A percentile compares a stretch with the other conserved stretches of the same genome.
Conservation (phyloP, 2,329 filamentous ascomycete genomes). For the Pseudocercospora ulei region DNA sequence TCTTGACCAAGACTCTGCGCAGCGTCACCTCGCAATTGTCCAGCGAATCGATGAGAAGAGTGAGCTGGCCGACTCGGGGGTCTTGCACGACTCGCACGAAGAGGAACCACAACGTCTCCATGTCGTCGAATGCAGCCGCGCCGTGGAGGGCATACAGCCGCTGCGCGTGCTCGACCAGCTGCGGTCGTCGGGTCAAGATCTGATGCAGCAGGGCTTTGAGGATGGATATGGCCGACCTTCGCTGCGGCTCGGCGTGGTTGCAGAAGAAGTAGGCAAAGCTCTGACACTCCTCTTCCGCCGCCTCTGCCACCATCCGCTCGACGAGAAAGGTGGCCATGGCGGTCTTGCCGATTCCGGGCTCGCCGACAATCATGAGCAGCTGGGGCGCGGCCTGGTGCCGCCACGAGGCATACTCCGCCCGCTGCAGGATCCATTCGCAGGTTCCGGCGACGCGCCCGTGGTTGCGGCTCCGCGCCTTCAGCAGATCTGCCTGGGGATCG, state of each 20-base stretch:
- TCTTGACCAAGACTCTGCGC: conserved; percentile 3
- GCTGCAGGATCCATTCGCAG: conserved; percentile 6
- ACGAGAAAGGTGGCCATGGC: conserved; percentile 11
- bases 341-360: conserved; percentile 12
- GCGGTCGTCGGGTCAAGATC: conserved; percentile 1
- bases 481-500: conserved; percentile 4
- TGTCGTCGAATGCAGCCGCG: conserved; percentile 4
- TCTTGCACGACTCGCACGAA: conserved; percentile 9
- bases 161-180: conserved; percentile 6
- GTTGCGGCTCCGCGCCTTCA: background rate
- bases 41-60: conserved; percentile 6
- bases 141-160: conserved; percentile 2
- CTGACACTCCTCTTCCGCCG: background rate
- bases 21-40: conserved; percentile 10
- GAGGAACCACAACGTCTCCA: conserved; percentile 9
- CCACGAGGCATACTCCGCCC: background rate
- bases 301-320: conserved; percentile 2
- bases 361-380: conserved; percentile 7
- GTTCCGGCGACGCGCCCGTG: background rate
- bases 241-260: conserved; percentile 8
- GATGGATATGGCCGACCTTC: conserved; percentile 6
- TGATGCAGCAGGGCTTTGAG: conserved; percentile 9
- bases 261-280: conserved; percentile 12
- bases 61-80: conserved; percentile 4
- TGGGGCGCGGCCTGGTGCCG: background rate